Base-by-base conservation (phyloP, 2,329 filamentous ascomycete species). In the Nemania abortiva region DNA sequence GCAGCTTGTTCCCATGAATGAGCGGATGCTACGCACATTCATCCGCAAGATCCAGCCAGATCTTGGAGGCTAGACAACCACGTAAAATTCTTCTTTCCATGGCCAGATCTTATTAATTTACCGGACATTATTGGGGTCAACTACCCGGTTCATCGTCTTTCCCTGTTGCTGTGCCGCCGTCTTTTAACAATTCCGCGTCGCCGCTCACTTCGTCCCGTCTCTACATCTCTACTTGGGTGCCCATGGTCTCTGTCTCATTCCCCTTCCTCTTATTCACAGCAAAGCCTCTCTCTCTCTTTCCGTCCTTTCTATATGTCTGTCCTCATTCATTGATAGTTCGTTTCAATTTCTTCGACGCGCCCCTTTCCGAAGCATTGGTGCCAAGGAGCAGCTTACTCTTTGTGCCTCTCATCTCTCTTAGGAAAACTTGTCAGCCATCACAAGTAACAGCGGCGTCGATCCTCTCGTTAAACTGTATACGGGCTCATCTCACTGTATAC, bases 1-100 rank as follows among this genome's bases (percentile, higher is more conserved):
- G 71, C 70, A 72, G 68, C 63, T 67, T 37, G 57, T 61, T 55
- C 60, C 66, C 53, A 62, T 49, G 66, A 45, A 64, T 65, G 61
- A 58, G 56, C 42, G 66, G 45, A 64, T 65, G 61, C 61, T 57
- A 61, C 68, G 37, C 53, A 56, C 64, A 65, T 68, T 70, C 70
- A 66, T 37, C 70, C 68, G 72, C 65, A 49, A 69, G 58, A 67
- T 71, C 66, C 55, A 72, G 68, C 66, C 55, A 72, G 68, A 70
- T 70, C 70, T 67, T 34, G 34, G 63, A 49, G 64, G 50, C 63
- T 58, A 50, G 61, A 57, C 61, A 52, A 64, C 50, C 68, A 61
- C 54, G 47, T n/a, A 56, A 47, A 66, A 55, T 18, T 53, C 42
- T 18, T 34, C 34, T 55, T 49, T 20, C 13, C 37, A 52, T 31